These are phyloP conservation scores for Hypoxylon rubiginosum DNA, from an alignment of 2,329 filamentous ascomycete species.

Conservation along the genomic window DNA sequence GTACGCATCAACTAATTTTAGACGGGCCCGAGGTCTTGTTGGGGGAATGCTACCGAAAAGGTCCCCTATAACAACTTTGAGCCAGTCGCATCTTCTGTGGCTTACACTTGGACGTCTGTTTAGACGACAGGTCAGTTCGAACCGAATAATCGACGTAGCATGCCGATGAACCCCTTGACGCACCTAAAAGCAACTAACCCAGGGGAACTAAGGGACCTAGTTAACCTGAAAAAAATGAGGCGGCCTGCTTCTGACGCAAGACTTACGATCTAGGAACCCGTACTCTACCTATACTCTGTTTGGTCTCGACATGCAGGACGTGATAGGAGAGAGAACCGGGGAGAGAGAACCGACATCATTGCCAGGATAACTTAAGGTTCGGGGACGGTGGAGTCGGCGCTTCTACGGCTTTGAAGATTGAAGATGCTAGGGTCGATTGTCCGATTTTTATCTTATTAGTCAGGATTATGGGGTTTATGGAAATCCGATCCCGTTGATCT, in stretches of 20 bases:
- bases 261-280: neutral
- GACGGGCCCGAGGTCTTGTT: constrained; percentile 8
- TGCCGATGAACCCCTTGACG: constrained; percentile 6
- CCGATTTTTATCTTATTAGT: constrained; percentile 23
- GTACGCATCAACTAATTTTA: constrained; percentile 3
- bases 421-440: constrained; percentile 9
- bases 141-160: constrained; percentile 6
- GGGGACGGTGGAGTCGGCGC: constrained; percentile 36
- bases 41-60: constrained; percentile 9
- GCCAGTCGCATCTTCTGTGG: neutral
- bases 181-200: neutral
- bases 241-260: neutral
- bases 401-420: constrained; percentile 38
- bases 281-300: neutral
- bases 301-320: too few species aligned
- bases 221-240: constrained; percentile 10
- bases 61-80: constrained; percentile 1
- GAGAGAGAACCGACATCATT: neutral
- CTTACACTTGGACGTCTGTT: constrained; percentile 8
- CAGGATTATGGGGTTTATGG: constrained; percentile 26
- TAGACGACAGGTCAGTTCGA: constrained; percentile 4
- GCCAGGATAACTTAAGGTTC: neutral
- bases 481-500: constrained; percentile 29
- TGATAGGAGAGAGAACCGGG: constrained; percentile 3
- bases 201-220: neutral